These are phyloP conservation scores for Leishmania turanica DNA, from an alignment of 208 protist species.

Conservation along the genomic window DNA sequence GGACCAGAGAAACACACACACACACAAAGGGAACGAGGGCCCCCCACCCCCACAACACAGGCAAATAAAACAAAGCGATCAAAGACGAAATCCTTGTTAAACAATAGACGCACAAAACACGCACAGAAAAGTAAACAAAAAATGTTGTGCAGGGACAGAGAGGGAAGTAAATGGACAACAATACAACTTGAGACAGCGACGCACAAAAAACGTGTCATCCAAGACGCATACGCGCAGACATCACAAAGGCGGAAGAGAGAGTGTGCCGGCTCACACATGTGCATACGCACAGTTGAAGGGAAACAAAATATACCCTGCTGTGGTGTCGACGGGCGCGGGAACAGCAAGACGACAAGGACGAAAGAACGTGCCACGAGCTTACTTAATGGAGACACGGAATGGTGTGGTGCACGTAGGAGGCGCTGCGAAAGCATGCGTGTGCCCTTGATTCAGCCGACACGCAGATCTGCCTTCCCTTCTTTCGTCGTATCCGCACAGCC, in stretches of 20 bases:
- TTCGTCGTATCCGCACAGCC: background rate
- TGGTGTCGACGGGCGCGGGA: background rate
- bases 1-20: too few species aligned
- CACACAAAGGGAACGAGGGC: too few species aligned
- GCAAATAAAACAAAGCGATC: too few species aligned
- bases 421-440: background rate
- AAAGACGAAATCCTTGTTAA: too few species aligned
- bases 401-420: background rate
- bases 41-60: too few species aligned
- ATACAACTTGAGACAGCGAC: background rate
- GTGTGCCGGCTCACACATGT: background rate
- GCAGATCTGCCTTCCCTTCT: background rate
- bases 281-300: background rate
- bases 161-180: background rate
- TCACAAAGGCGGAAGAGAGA: background rate
- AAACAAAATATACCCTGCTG: background rate
- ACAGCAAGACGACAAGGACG: background rate
- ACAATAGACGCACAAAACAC: too few species aligned
- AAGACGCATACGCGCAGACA: background rate
- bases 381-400: background rate
- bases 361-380: background rate
- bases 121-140: too few species aligned
- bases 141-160: too few species aligned
- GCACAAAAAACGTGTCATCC: background rate
- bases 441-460: background rate